Evolutionary conservation across 116 monocot species (phyloP), one percentile per base, ranked within the genome.

Genomic region (Posidonia oceanica): DNA sequence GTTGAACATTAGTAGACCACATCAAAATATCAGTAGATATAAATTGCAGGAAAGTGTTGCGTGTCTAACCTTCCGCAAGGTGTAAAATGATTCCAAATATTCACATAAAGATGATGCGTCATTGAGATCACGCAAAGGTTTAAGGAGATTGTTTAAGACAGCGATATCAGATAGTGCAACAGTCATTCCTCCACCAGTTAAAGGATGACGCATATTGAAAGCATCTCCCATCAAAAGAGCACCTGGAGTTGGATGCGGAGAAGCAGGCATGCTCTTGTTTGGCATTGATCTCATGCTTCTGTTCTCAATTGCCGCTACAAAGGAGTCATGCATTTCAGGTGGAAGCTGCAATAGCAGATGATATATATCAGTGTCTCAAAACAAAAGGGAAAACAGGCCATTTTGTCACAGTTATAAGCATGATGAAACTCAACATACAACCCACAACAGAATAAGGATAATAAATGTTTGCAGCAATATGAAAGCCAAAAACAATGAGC

Each of bases 121-220:
- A 64, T 80, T 81, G 54, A 93, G 68, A 80, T 93, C 62, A 54
- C 59, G 78, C 52, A 93, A 63, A 64, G 93, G 93, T 69, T 80
- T 80, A 18, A 88, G 84, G 74, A 93, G 88, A 77, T 88, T 80
- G 2, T 72, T 70, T 5, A 93, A 78, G 6, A 92, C 83, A 22
- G 73, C 83, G 51, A 88, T 79, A 71, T 92, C 92, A 57, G 92
- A 83, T 18, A 93, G 68, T 36, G 93, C 93, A 22, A 93, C 88
- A 8, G 88, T 93, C 93, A 93, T 88, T 62, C 93, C 93, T 16
- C 88, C 92, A 61, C 88, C 93, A 36, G 88, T 93, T 72, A 88
- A 59, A 37, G 93, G 88, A 77, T 93, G 93, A 3, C 93, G 86
- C 93, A 93, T 93, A 63, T 92, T 88, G 76, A 93, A 86, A 13